Base-by-base conservation (phyloP, 2,329 filamentous ascomycete species). In the Botryotinia calthae region DNA sequence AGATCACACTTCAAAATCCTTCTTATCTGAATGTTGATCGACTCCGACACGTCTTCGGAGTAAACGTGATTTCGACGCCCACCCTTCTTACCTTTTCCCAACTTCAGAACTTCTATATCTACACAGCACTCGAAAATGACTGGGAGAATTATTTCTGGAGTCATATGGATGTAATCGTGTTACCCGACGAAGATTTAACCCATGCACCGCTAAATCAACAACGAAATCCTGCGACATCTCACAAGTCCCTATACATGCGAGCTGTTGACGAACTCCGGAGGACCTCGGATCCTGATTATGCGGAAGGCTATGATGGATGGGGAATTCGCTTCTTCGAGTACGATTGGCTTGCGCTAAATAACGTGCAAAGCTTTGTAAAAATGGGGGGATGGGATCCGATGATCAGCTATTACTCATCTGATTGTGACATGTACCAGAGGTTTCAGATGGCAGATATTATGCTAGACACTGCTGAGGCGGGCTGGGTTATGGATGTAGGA, bases 241-340 rank as follows among this genome's bases (percentile, higher is more conserved):
- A 72, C 12, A 78, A 84, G 56, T 82, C 83, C 31, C 86, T 87
- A 79, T 89, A 88, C 76, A 83, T 86, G 22, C 88, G 88, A 79
- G 87, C 89, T 77, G 85, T 86, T 76, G 82, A 89, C 10, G 83
- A 86, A 9, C 80, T 88, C 4, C 85, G 88, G 66, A 88, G 89
- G 76, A 85, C 84, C 28, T 58, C 51, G 12, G 62, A 46, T 25
- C 34, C 44, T 16, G 44, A 14, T 10, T 54, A 66, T 37, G 62
- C 34, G n/a, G 22, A 65, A n/a, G 61, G 62, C 2, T 20, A 66
- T 14, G 44, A 67, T 22, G 72, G 68, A 65, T 71, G 70, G 62
- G 70, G 44, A 7, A n/a, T 67, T 6, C 61, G 70, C 20, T 67
- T 65, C 25, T 89, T 87, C 76, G 83, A 85, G 16, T 88, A 88